A percentile compares a stretch with the other conserved stretches of the same genome.
Conservation (phyloP, 2,329 filamentous ascomycete species). For the Trichoderma arundinaceum region DNA sequence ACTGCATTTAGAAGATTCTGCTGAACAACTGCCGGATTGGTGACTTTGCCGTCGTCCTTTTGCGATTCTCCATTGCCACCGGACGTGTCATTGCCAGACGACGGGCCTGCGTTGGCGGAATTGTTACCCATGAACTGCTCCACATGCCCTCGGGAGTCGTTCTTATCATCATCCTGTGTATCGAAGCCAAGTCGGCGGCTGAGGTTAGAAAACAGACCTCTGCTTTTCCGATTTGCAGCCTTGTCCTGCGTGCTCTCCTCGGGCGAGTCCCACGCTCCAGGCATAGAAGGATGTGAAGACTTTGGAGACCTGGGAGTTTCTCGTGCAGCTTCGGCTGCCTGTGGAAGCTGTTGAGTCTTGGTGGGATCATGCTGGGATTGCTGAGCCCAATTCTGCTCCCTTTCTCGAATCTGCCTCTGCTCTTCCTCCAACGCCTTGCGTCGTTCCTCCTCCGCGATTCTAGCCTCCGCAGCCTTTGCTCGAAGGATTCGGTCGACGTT, state of each 20-base stretch:
- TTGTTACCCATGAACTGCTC: constrained; percentile 51
- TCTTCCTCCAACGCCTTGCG: constrained; percentile 77
- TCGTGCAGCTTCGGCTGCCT: constrained; percentile 46
- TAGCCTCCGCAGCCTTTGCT: constrained; percentile 83
- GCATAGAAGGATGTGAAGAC: constrained; percentile 61
- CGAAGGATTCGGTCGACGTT: constrained; percentile 95
- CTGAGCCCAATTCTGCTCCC: constrained; percentile 53
- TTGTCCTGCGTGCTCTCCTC: constrained; percentile 50
- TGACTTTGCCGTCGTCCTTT: constrained; percentile 59
- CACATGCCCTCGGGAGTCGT: constrained; percentile 49
- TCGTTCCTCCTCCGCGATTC: constrained; percentile 82
- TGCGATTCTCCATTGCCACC: constrained; percentile 33
- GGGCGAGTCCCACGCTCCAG: constrained; percentile 76
- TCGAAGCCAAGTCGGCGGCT: constrained; percentile 73
- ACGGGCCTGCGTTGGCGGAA: constrained; percentile 14
- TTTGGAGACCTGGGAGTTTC: constrained; percentile 51
- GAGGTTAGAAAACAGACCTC: constrained; percentile 71
- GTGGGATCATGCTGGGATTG: constrained; percentile 33
- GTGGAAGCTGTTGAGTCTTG: constrained; percentile 42
- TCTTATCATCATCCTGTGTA: constrained; percentile 46
- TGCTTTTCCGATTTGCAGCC: constrained; percentile 50
- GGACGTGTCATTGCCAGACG: constrained; percentile 32
- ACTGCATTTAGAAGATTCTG: constrained; percentile 80
- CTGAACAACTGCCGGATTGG: constrained; percentile 65
- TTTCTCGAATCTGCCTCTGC: constrained; percentile 67